Base-by-base conservation (phyloP, 2,329 filamentous ascomycete genomes). In the Diaporthe destruens region DNA sequence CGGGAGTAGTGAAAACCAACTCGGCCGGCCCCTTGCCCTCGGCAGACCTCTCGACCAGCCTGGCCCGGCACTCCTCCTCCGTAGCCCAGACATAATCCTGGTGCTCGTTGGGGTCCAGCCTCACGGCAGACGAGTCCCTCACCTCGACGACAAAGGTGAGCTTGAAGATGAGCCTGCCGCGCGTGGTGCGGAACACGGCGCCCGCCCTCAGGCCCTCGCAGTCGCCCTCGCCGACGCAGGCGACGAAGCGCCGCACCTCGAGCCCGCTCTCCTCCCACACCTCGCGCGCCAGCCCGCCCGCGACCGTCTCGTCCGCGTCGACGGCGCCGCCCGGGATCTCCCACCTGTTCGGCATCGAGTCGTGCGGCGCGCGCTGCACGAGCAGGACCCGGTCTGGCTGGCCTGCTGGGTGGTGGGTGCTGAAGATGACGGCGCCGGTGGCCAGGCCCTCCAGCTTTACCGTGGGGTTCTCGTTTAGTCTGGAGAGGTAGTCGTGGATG, bases 261-360 rank as follows among this genome's bases (percentile, higher is more conserved):
- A 86, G 75, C 1, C 84, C 82, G 18, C 81, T 76, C 76, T 86
- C 84, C 77, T 86, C 84, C 79, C 78, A 81, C 6, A 86, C 75
- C 75, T 86, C 84, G 34, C 84, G 79, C 7, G 81, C 81, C 0
- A 80, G 77, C 3, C 76, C 80, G 68, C 81, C 76, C 20, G 85
- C 77, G 11, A 85, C 77, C 2, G 76, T 82, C 57, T 75, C 69
- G 65, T 84, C 83, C 1, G 80, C 78, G 69, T 85, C 83, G 57
- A 79, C 80, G 0, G 77, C 83, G 23, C 84, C 84, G 57, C 84
- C 84, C 1, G 84, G 83, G 14, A 81, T 74, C 73, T 86, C 84
- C 84, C 84, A 86, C 16, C 70, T 76, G 57, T 80, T 74, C 0
- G 84, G 84, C 78, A 82, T 80, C 11, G 78, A 81, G 75, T 84